phyloP scores from a whole-genome alignment of 2,329 filamentous ascomycete genomes.

The Colletotrichum gigasporum region DNA sequence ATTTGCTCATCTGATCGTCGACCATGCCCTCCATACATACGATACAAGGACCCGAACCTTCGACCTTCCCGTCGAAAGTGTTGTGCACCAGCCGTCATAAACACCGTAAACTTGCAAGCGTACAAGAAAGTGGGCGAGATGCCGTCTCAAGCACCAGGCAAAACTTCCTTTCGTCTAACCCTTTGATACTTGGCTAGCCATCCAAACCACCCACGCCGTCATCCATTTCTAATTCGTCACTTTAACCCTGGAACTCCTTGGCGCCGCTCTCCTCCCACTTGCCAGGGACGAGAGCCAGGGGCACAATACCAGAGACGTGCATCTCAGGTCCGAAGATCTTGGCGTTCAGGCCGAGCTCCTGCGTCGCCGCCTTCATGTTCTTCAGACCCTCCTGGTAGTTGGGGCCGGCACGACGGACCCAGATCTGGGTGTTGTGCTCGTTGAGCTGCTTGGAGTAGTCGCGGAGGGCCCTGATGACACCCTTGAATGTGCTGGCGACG shows the following conservation, averaged over 20 bases:
- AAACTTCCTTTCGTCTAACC: conserved; percentile 31
- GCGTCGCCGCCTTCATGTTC: conserved; percentile 98
- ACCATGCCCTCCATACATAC: conserved; percentile 34
- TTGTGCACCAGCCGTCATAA: conserved; percentile 33
- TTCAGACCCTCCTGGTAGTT: conserved; percentile 99
- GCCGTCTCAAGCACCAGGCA: conserved; percentile 26
- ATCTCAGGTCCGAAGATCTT: conserved; percentile 80
- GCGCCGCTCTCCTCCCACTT: conserved; percentile 70
- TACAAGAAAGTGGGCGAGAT: conserved; percentile 34
- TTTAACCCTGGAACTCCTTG: conserved; percentile 69
- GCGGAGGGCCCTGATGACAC: conserved; percentile 94
- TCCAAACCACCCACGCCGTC: conserved; percentile 17
- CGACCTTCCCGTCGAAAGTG: conserved; percentile 29
- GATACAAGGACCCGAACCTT: conserved; percentile 32
- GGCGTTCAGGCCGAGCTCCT: conserved; percentile 84
- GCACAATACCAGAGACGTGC: conserved; percentile 97
- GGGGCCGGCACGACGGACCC: conserved; percentile 88
- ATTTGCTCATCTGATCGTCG: conserved; percentile 34
- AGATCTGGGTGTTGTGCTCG: conserved; percentile 99
- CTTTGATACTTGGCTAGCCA: conserved; percentile 18
- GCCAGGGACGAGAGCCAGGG: conserved; percentile 80
- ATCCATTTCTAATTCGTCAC: conserved; percentile 21
- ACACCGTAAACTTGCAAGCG: conserved; percentile 33
- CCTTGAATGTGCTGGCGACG: conserved; percentile 99
- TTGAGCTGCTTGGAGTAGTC: conserved; percentile 86